Evolutionary conservation across 345 rosid species (phyloP), one percentile per base, ranked within the genome.

Genomic region (Citrus cavaleriei): DNA sequence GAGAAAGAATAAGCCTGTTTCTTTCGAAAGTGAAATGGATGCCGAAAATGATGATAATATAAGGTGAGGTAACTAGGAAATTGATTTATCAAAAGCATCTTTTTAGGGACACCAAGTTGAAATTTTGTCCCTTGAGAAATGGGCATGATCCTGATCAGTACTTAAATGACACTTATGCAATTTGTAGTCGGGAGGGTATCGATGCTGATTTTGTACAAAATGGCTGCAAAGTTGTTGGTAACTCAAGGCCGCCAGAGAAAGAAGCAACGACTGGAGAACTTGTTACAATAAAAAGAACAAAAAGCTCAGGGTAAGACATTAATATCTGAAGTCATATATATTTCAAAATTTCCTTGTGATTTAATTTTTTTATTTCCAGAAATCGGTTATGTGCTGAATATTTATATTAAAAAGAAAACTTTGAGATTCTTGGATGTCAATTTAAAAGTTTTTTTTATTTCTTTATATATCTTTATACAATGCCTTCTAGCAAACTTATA

Each of bases 181-280:
- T 49, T 49, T 71, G 81, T 78, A 72, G 46, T 82, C 83, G 89
- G 76, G 81, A 82, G 75, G 76, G 79, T 68, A 49, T 68, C 59
- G 79, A 58, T 80, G 81, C 58, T 51, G 81, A 80, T 76, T 74
- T 65, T 46, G 67, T 34, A 22, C 88, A 79, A 73, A 80, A 72
- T 82, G 79, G 58, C 68, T 38, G 80, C 78, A 85, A 82, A 76
- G 77, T 70, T 28, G 70, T 72, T 74, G 84, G 75, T 78, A 78
- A 70, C 79, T 74, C 83, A 70, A 86, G 77, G 73, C 32, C 69
- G 66, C 86, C 84, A 73, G 85, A 85, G 55, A 86, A 81, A 75
- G 82, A 74, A 78, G 75, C 81, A 24, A 75, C 57, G 21, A 85
- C 82, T 42, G 88, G 73, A 77, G 83, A 81, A 75, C 77, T 85